A percentile compares a stretch with the other conserved stretches of the same genome.
Evolutionary conservation across 495 filamentous ascomycete genomes (phyloP).

Genomic region (Chaetomium tenue): DNA sequence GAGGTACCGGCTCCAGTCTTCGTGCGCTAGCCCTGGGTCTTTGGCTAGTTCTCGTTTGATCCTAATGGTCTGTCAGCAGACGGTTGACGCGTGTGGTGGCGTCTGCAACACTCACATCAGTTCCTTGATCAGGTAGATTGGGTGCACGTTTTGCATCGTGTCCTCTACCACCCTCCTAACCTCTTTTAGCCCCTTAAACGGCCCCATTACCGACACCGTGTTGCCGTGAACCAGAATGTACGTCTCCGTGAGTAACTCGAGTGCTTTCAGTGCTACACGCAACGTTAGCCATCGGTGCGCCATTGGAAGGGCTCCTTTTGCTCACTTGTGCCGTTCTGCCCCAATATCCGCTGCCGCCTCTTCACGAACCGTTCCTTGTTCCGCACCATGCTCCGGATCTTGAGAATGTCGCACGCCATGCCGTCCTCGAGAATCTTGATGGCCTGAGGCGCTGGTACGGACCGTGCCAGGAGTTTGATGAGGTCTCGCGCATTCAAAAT

Average conservation of each 20-base stretch:
- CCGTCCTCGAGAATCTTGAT: constrained; percentile 93
- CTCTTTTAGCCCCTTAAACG: constrained; percentile 89
- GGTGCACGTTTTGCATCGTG: constrained; percentile 93
- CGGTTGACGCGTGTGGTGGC: background rate
- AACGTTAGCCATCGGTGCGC: constrained; percentile 12
- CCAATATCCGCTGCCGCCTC: constrained; percentile 86
- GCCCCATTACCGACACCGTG: constrained; percentile 88
- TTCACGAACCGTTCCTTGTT: constrained; percentile 99
- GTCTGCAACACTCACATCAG: constrained; percentile 57
- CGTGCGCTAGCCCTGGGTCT: constrained; percentile 79
- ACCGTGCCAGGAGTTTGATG: constrained; percentile 87
- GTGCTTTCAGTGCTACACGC: constrained; percentile 64
- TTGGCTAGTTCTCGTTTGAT: constrained; percentile 98
- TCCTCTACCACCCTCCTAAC: constrained; percentile 87
- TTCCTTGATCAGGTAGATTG: constrained; percentile 75
- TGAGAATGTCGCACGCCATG: constrained; percentile 88
- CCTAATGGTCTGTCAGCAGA: constrained; percentile 38
- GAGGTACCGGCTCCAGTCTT: constrained; percentile 94
- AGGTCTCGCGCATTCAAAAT: constrained; percentile 94
- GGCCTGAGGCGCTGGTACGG: constrained; percentile 89
- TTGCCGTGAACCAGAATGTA: constrained; percentile 98
- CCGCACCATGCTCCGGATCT: constrained; percentile 79
- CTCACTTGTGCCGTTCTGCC: constrained; percentile 47
- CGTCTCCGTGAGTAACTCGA: constrained; percentile 89
- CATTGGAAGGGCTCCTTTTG: background rate